Evolutionary conservation across 2,329 filamentous ascomycete species (phyloP), one percentile per base, ranked within the genome.

Genomic region (Sclerotinia sclerotiorum): DNA sequence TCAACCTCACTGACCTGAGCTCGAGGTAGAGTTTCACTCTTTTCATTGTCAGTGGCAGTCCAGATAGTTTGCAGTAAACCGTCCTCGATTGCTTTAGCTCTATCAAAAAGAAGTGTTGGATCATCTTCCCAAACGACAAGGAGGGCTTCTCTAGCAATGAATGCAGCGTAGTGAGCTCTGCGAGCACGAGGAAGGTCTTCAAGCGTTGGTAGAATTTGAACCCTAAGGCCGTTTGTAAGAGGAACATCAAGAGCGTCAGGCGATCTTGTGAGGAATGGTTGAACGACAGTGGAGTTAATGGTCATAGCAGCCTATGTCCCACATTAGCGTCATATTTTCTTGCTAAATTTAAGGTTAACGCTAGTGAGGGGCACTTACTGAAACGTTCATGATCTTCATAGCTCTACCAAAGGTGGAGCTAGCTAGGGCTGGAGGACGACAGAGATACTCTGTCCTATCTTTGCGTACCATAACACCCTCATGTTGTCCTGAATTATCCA

Each of bases 121-220:
- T 94, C 90, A 73, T 94, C 91, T 73, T 94, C 91, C 92, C 92
- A 95, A 1, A 94, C 90, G 1, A 94, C 82, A 1, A 95, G 81
- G 5, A 94, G 81, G 3, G 86, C 86, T 70, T 91, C 88, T 0
- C 85, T 86, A 2, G 89, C 88, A 55, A 94, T 84, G 77, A 94
- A 94, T 10, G 92, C 91, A 19, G 91, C 91, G 72, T 90, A 93
- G 76, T 94, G 91, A 77, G 92, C 87, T 77, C 92, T 94, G 69
- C 91, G 84, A 7, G 90, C 90, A 55, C 87, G 83, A 0, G 87
- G 84, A 7, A 93, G 82, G 74, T 93, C 90, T 19, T 89, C 85
- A 56, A 93, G 85, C 0, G 87, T 90, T 0, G 90, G 89, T 11
- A 93, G 79, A 70, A 94, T 90, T 79, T 93, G 91, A 13, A 93